Evolutionary conservation across 2,329 filamentous ascomycete genomes (phyloP).

Genomic region (Aspergillus sp.): DNA sequence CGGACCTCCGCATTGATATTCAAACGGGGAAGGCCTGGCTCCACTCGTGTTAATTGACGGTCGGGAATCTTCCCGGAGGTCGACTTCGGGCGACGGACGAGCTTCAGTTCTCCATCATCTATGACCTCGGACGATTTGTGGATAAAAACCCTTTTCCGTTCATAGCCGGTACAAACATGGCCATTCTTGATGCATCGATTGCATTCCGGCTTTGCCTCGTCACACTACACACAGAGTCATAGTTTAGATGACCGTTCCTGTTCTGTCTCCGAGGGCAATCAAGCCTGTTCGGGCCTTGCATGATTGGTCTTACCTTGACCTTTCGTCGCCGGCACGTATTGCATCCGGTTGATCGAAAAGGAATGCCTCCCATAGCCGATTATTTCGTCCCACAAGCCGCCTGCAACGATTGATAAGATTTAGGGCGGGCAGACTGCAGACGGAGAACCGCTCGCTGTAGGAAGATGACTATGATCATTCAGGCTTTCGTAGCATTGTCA

Average conservation of each 20-base stretch:
- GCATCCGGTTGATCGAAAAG: constrained; percentile 23
- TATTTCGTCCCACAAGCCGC: neutral
- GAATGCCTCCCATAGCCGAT: constrained; percentile 19
- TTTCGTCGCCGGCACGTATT: constrained; percentile 25
- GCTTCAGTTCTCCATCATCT: constrained; percentile 1
- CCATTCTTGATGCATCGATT: constrained; percentile 27
- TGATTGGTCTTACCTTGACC: constrained; percentile 18
- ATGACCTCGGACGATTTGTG: constrained; percentile 13
- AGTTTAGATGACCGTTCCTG: constrained; percentile 4
- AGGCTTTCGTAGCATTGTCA: neutral
- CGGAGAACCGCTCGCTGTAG: neutral
- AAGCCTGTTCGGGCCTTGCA: neutral
- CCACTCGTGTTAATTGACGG: constrained; percentile 1
- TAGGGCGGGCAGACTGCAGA: neutral
- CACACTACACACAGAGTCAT: constrained; percentile 21
- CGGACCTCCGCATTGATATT: constrained; percentile 18
- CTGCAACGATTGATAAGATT: neutral
- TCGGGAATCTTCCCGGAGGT: neutral
- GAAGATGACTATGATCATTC: neutral
- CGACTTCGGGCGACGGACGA: constrained; percentile 10
- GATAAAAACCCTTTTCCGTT: constrained; percentile 19
- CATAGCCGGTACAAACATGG: constrained; percentile 25
- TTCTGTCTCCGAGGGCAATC: constrained; percentile 1
- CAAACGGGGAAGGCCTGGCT: constrained; percentile 15
- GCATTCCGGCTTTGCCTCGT: constrained; percentile 26